Evolutionary conservation across 768 basidiomycete species (phyloP).

Genomic region (Mycena floridula): DNA sequence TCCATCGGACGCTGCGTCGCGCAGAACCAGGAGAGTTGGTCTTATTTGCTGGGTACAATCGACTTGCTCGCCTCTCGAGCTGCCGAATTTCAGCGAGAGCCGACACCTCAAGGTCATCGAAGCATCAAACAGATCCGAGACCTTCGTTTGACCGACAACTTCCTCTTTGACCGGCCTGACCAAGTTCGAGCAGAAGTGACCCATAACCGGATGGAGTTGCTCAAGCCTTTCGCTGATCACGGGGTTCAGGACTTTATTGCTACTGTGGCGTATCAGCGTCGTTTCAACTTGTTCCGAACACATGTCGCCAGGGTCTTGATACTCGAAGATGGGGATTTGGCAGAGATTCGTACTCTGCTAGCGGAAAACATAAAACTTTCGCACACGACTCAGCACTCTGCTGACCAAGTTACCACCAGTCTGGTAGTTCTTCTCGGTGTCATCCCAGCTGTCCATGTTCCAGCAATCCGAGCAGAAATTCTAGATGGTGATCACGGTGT

Average conservation of each 20-base stretch:
- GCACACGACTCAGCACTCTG: too few relatives aligned
- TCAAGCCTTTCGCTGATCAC: background rate
- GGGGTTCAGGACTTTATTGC: background rate
- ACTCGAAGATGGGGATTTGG: too few relatives aligned
- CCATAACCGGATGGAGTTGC: background rate
- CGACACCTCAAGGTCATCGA: conserved; percentile 7
- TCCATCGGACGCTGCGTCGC: conserved; percentile 10
- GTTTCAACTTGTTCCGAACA: background rate
- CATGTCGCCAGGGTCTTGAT: background rate
- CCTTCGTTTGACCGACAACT: background rate
- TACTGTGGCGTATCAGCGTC: background rate
- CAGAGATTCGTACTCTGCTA: conserved; percentile 1
- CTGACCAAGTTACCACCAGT: too few relatives aligned
- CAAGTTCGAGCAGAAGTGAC: background rate
- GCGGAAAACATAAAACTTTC: background rate
- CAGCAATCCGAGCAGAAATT: conserved; percentile 5
- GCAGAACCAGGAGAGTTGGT: conserved; percentile 6
- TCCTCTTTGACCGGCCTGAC: background rate
- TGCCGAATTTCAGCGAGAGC: conserved; percentile 4
- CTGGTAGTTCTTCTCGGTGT: too few relatives aligned
- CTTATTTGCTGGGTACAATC: conserved; percentile 5
- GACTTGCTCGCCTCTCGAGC: conserved; percentile 7
- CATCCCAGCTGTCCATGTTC: background rate
- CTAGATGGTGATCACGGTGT: conserved; percentile 6
- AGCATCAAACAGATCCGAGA: conserved; percentile 7